phyloP scores from a whole-genome alignment of 2,329 filamentous ascomycete species.

The Fusarium oligoseptatum region DNA sequence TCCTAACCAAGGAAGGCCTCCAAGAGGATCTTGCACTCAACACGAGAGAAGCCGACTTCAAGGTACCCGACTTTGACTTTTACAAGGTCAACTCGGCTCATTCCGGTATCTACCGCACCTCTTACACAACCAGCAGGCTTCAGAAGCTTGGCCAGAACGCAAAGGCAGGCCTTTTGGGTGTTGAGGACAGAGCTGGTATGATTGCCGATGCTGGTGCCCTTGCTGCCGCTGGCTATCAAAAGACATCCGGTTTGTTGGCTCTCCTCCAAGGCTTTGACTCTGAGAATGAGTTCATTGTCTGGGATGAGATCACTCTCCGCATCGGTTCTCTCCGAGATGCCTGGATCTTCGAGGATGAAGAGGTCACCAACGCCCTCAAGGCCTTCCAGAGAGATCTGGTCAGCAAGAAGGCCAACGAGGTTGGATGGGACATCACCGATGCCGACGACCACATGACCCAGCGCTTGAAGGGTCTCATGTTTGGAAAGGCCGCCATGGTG shows the following conservation, averaged over 20 bases:
- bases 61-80: slow-evolving; percentile 84
- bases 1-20: slow-evolving; percentile 86
- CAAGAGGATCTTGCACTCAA: slow-evolving; percentile 76
- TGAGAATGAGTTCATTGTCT: slow-evolving; percentile 92
- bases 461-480: slow-evolving; percentile 94
- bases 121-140: slow-evolving; percentile 85
- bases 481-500: slow-evolving; percentile 83
- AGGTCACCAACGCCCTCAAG: slow-evolving; percentile 81
- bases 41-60: slow-evolving; percentile 79
- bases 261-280: slow-evolving; percentile 86
- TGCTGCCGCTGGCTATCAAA: slow-evolving; percentile 91
- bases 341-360: slow-evolving; percentile 83
- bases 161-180: slow-evolving; percentile 76
- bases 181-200: slow-evolving; percentile 95
- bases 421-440: slow-evolving; percentile 90
- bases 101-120: slow-evolving; percentile 91
- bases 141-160: slow-evolving; percentile 90
- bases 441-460: slow-evolving; percentile 90
- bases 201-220: slow-evolving; percentile 92
- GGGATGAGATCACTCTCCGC: slow-evolving; percentile 89
- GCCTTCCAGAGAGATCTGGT: slow-evolving; percentile 85
- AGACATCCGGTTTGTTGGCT: slow-evolving; percentile 88
- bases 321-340: slow-evolving; percentile 83
- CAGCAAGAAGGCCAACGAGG: slow-evolving; percentile 82
- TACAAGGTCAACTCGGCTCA: slow-evolving; percentile 98